Base-by-base conservation (phyloP, 2,329 filamentous ascomycete genomes). In the Colletotrichum costaricense region DNA sequence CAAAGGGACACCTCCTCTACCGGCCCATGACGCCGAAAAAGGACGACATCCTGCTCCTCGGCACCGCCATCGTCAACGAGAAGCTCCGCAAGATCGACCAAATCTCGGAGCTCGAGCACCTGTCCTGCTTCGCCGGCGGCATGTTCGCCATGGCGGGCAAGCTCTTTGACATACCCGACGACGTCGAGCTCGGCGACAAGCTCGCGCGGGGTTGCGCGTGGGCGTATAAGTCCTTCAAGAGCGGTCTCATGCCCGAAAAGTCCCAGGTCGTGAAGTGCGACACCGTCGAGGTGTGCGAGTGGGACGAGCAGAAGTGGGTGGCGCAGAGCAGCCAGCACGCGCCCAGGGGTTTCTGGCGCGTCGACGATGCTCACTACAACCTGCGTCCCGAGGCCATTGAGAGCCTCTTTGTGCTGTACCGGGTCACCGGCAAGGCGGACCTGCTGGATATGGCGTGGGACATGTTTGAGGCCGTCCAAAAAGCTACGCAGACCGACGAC, bases 311-410 rank as follows among this genome's bases (percentile, higher is more conserved):
- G 6, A 71, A 63, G 33, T 75, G 74, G 74, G 55, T 26, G 22
- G 56, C 56, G 19, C 78, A 75, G 38, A 78, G 77, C 55, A 77
- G 79, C 8, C 74, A 78, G 1, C 74, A 75, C 7, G 67, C 80
- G 9, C 78, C 82, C 5, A 86, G 88, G 9, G 93, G 94, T 0
- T 95, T 94, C 80, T 91, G 87, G 65, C 88, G 91, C 75, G 82
- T 84, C 24, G 86, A 82, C 0, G 87, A 89, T 63, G 79, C 87
- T 0, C 83, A 85, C 5, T 90, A 89, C 73, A 80, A 87, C 24
- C 82, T 90, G 33, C 81, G 88, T 0, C 86, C 86, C 0, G 86
- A 88, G 74, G 87, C 86, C n/a, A 84, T 88, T 56, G 87, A 88
- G 79, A 87, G 86, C 76, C 82, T 90, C n/a, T 90, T 90, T 74